Percentiles rank a stretch among this genome's conserved stretches.
These are phyloP conservation scores for Daucus carota DNA, from an alignment of 129 eudicot genomes.

Conservation along the genomic window DH1_v3.0 NC_030385.2:30895501-30896000, in stretches of 20 bases:
- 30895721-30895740: constrained; percentile 81
- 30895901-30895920: too few species aligned
- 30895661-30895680: constrained; percentile 79
- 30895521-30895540: not conserved
- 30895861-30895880: too few species aligned
- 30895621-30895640: constrained; percentile 28
- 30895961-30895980: not conserved
- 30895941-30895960: not conserved
- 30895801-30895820: constrained; percentile 86
- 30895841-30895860: not conserved
- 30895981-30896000: not conserved
- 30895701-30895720: constrained; percentile 87
- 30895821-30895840: constrained; percentile 45
- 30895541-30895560: not conserved
- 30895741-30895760: constrained; percentile 56
- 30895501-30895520: too few species aligned
- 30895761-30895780: constrained; percentile 60
- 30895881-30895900: too few species aligned
- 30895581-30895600: not conserved
- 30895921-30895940: not conserved
- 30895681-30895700: constrained; percentile 87
- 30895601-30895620: not conserved
- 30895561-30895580: not conserved
- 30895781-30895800: constrained; percentile 88
- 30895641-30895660: constrained; percentile 66